Percentiles rank a stretch among this genome's conserved stretches.
phyloP scores from a whole-genome alignment of 2,329 filamentous ascomycete genomes.

The Venturia nashicola region DNA sequence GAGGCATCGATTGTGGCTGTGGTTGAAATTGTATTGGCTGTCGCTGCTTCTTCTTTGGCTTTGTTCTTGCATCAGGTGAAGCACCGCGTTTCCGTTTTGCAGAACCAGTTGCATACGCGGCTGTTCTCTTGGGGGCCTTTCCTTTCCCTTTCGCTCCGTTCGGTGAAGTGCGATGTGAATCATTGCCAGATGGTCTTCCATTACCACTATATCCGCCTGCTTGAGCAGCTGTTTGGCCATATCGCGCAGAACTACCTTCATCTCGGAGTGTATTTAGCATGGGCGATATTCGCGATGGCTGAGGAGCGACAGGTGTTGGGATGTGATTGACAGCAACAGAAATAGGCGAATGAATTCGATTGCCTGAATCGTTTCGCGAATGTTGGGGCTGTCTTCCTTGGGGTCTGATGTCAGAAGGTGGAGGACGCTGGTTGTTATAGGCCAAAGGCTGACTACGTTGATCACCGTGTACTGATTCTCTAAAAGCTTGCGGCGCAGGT shows the following conservation, averaged over 20 bases:
- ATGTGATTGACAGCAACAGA: conserved; percentile 63
- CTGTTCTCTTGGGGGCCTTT: conserved; percentile 1
- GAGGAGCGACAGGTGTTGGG: conserved; percentile 59
- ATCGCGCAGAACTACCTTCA: not conserved
- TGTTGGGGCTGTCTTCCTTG: conserved; percentile 1
- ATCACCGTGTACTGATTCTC: conserved; percentile 7
- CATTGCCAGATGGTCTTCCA: not conserved
- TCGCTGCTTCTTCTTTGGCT: conserved; percentile 5
- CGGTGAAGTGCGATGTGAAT: not conserved
- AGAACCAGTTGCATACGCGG: not conserved
- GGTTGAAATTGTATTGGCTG: not conserved
- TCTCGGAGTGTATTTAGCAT: conserved; percentile 12
- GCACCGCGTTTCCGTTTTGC: conserved; percentile 7
- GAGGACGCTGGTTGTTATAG: conserved; percentile 6
- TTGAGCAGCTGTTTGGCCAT: not conserved
- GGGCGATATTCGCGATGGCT: conserved; percentile 57
- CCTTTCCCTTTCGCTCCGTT: not conserved
- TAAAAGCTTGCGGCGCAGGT: conserved; percentile 9
- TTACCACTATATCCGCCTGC: not conserved
- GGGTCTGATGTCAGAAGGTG: conserved; percentile 10
- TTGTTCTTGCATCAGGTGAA: not conserved
- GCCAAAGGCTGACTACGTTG: not conserved
- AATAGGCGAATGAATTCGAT: conserved; percentile 26
- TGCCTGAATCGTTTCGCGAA: conserved; percentile 9
- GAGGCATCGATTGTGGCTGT: not conserved